These are phyloP conservation scores for Exserohilum rostratum DNA, from an alignment of 2,329 filamentous ascomycete species.

Conservation along the genomic window DNA sequence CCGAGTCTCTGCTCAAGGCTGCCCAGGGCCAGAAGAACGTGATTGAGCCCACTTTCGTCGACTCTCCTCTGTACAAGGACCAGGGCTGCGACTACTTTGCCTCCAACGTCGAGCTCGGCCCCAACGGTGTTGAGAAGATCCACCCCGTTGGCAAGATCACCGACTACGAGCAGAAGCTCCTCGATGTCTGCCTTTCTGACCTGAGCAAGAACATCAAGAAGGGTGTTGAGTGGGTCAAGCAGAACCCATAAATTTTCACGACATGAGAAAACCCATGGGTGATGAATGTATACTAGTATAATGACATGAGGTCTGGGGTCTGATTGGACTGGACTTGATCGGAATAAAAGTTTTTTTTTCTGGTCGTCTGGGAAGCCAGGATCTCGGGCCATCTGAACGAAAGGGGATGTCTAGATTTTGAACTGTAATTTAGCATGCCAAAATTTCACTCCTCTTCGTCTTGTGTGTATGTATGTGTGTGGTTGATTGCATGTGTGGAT, in stretches of 20 bases:
- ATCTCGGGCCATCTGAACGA: conserved; percentile 17
- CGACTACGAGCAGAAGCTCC: conserved; percentile 83
- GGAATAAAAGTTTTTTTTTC: conserved; percentile 14
- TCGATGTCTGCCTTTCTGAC: conserved; percentile 83
- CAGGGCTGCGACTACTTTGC: conserved; percentile 97
- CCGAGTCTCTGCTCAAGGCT: conserved; percentile 92
- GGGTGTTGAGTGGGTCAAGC: conserved; percentile 72
- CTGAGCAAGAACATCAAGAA: conserved; percentile 95
- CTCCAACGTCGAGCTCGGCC: conserved; percentile 92
- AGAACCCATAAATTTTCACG: conserved; percentile 54
- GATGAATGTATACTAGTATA: conserved; percentile 36
- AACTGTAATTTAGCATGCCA: conserved; percentile 27
- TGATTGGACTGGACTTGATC: conserved; percentile 27
- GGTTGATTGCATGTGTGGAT: not conserved
- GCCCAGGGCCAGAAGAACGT: conserved; percentile 93
- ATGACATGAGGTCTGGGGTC: conserved; percentile 29
- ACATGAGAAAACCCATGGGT: not conserved
- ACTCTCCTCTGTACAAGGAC: conserved; percentile 98
- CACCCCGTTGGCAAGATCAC: conserved; percentile 84
- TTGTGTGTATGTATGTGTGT: too few species aligned
- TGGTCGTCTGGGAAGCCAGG: conserved; percentile 14
- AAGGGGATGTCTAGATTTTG: conserved; percentile 29
- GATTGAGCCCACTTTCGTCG: conserved; percentile 94
- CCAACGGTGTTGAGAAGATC: conserved; percentile 95
- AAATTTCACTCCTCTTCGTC: conserved; percentile 20